Base-by-base conservation (phyloP, 768 basidiomycete species). In the Rubroboletus satanas region DNA sequence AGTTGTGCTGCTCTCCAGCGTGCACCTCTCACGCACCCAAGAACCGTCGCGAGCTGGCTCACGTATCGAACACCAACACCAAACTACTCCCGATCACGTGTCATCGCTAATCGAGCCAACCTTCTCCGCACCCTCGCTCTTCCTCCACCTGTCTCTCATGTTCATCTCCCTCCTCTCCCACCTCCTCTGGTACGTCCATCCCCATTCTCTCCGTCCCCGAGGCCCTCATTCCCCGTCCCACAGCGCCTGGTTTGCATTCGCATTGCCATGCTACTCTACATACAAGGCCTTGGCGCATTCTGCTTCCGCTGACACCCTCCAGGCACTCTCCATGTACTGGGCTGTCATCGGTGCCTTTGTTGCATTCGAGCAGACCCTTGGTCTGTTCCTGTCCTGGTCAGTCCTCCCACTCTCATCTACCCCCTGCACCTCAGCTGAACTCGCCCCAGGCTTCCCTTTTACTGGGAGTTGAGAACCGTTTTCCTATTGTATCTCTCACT, bases 201-300 rank as follows among this genome's bases (percentile, higher is more conserved):
- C 38, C 45, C 45, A 6, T 7, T 17, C 32, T 17, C 37, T n/a
- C 1, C 45, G 0, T 14, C 49, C 33, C 15, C 14, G 21, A 21
- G 21, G 21, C 7, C 4, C 54, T 15, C 44, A 55, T 15, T 7
- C 26, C 31, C 12, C 54, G 49, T 8, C 5, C 42, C 33, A 0
- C 37, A 87, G 85, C 65, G 84, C 84, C 46, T 88, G 84, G 84
- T 87, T 88, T 59, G 83, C 82, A 0, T 84, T 86, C 64, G 72
- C 83, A 1, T 71, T 88, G 5, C 87, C 87, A 0, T 77, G 75
- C 57, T 88, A 80, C 60, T 71, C 77, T 3, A 87, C 86, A 9
- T 87, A 79, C 78, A 88, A 90, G 69, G 82, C 83, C 11, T 71
- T 88, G 31, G 75, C 80, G 0, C 79, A 77, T 49, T 74, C 76